Conservation (phyloP, 2,329 filamentous ascomycete genomes). For the Pyricularia sp. region DNA sequence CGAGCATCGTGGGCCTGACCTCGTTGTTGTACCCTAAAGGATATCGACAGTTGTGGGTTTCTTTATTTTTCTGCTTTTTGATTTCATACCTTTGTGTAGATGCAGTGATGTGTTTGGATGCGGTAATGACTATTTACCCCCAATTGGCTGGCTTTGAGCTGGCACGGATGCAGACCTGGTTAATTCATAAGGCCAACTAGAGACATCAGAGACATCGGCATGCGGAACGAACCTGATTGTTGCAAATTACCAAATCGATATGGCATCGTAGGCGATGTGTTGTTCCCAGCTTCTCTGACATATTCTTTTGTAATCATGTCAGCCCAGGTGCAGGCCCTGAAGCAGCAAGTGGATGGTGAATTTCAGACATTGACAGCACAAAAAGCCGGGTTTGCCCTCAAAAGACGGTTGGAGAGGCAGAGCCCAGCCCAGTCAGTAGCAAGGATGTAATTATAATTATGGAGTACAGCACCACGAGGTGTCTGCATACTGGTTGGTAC, state of each 20-base stretch:
- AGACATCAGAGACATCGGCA: not conserved
- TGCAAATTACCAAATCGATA: not conserved
- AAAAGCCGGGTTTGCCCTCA: not conserved
- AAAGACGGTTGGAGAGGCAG: not conserved
- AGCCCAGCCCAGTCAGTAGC: not conserved
- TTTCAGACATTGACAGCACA: not conserved
- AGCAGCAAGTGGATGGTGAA: not conserved
- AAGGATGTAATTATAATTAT: not conserved
- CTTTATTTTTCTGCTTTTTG: not conserved
- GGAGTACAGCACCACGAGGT: not conserved
- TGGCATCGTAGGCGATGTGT: not conserved
- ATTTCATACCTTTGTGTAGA: not conserved
- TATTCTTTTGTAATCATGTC: not conserved
- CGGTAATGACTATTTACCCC: not conserved
- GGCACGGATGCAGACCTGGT: not conserved
- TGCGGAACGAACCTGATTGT: not conserved
- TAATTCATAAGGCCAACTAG: not conserved
- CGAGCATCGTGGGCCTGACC: not conserved
- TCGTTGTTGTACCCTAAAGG: not conserved
- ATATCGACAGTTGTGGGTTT: not conserved
- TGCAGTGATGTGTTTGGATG: not conserved
- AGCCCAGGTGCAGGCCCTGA: not conserved
- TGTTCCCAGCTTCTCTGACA: not conserved
- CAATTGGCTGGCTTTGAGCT: too few relatives aligned
- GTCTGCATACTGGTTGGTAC: not conserved